A percentile compares a stretch with the other conserved stretches of the same genome.
Evolutionary conservation across 768 basidiomycete species (phyloP).

Genomic region (Punctularia strigosozonata): DNA sequence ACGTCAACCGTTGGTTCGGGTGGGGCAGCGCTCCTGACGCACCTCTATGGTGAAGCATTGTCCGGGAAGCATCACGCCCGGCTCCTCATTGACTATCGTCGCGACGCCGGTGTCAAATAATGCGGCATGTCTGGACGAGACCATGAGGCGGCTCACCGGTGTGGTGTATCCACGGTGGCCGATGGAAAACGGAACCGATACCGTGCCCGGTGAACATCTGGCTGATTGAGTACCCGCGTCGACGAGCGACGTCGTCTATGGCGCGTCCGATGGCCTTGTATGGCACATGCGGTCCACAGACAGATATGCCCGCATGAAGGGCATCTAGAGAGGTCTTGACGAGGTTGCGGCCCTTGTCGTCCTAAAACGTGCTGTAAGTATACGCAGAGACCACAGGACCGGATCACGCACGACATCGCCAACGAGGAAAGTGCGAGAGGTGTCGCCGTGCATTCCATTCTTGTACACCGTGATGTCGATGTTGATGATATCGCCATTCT

Average conservation of each 20-base stretch:
- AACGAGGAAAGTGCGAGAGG: constrained; percentile 73
- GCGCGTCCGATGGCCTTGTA: constrained; percentile 63
- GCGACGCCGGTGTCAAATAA: neutral
- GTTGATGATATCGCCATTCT: constrained; percentile 80
- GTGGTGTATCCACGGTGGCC: constrained; percentile 76
- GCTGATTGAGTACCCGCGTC: constrained; percentile 48
- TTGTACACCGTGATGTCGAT: constrained; percentile 79
- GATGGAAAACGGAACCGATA: constrained; percentile 74
- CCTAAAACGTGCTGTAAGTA: constrained; percentile 28
- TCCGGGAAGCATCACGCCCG: constrained; percentile 70
- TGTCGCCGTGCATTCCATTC: constrained; percentile 85
- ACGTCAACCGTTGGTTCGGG: constrained; percentile 1
- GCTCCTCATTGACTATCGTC: constrained; percentile 64
- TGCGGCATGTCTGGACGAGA: neutral
- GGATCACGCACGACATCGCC: constrained; percentile 53
- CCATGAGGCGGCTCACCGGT: constrained; percentile 32
- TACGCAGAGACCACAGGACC: neutral
- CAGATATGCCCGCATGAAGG: constrained; percentile 55
- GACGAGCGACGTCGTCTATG: constrained; percentile 40
- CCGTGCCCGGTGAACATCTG: constrained; percentile 77
- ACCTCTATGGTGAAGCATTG: constrained; percentile 94
- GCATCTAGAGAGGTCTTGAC: constrained; percentile 52
- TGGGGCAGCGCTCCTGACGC: constrained; percentile 4
- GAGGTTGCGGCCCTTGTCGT: constrained; percentile 55
- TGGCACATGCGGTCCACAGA: constrained; percentile 60